Conservation (phyloP, 805 yeast genomes). For the Schizosaccharomyces osmophilus region DNA sequence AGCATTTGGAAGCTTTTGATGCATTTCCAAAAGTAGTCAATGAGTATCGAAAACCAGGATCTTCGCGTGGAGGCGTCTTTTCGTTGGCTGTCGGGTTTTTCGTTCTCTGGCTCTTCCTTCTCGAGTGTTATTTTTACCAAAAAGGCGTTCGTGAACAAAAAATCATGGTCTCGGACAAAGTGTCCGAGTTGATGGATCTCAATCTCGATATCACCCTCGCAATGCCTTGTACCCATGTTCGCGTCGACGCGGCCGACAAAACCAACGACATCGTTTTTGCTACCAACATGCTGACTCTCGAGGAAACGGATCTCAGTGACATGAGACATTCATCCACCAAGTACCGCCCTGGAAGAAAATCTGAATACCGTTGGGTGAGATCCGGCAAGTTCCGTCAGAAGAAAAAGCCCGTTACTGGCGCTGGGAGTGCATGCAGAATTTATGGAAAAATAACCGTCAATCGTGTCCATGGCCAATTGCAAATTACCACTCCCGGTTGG, state of each 20-base stretch:
- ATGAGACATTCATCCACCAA: background rate
- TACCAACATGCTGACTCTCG: constrained; percentile 44
- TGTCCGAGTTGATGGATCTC: constrained; percentile 21
- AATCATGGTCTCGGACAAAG: background rate
- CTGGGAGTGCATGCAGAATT: constrained; percentile 53
- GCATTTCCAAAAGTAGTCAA: background rate
- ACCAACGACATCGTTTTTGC: constrained; percentile 63
- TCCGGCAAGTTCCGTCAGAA: constrained; percentile 4
- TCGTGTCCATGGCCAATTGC: constrained; percentile 65
- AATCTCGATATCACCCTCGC: constrained; percentile 62
- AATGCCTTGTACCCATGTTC: constrained; percentile 58
- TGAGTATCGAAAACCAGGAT: background rate
- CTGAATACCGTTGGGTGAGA: constrained; percentile 7
- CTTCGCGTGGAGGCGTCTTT: background rate
- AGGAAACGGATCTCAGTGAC: constrained; percentile 23
- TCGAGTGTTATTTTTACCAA: background rate
- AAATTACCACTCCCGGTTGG: constrained; percentile 52
- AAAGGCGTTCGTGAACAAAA: background rate
- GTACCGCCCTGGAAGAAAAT: constrained; percentile 2
- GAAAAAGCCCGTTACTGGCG: constrained; percentile 1
- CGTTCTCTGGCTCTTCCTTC: background rate
- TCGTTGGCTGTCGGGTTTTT: background rate
- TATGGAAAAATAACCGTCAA: constrained; percentile 66
- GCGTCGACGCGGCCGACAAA: constrained; percentile 51
- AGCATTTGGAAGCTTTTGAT: background rate